These are phyloP conservation scores for Fraxinus americana DNA, from an alignment of 257 asterid species.

Conservation along the genomic window DNA sequence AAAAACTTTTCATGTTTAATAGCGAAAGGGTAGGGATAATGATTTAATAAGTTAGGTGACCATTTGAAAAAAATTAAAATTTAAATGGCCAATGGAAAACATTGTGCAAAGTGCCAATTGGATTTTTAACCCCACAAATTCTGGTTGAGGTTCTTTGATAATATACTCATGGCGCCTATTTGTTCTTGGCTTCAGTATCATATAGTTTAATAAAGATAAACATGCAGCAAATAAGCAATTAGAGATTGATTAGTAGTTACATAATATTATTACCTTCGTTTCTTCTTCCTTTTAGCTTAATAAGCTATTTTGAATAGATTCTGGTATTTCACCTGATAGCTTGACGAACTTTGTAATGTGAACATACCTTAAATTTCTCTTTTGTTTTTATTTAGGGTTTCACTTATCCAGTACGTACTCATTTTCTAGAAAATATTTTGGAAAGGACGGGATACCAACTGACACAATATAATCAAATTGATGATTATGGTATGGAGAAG, in stretches of 20 bases:
- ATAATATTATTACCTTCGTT: conserved; percentile 6
- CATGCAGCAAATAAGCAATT: not conserved
- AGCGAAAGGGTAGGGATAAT: too few relatives aligned
- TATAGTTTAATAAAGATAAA: conserved; percentile 7
- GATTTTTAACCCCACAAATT: not conserved
- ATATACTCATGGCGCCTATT: conserved; percentile 1
- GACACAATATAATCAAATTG: conserved; percentile 84
- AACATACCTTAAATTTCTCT: conserved; percentile 22
- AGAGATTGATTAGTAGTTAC: not conserved
- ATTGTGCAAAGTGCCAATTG: too few relatives aligned
- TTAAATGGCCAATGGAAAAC: too few relatives aligned
- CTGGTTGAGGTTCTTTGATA: conserved; percentile 13
- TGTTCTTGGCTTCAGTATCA: conserved; percentile 4
- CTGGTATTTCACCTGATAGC: not conserved
- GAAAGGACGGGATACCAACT: conserved; percentile 82
- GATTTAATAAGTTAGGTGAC: too few relatives aligned
- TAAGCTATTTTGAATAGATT: conserved; percentile 8
- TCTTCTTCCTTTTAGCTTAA: not conserved
- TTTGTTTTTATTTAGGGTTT: conserved; percentile 48
- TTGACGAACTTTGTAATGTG: conserved; percentile 6
- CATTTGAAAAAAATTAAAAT: too few relatives aligned
- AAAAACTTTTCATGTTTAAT: too few relatives aligned
- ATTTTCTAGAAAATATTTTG: conserved; percentile 84
- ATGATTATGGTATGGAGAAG: conserved; percentile 83
- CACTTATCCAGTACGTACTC: conserved; percentile 74